Percentiles rank a stretch among this genome's conserved stretches.
phyloP scores from a whole-genome alignment of 257 asterid species.

The Solanum medicagineum region DNA sequence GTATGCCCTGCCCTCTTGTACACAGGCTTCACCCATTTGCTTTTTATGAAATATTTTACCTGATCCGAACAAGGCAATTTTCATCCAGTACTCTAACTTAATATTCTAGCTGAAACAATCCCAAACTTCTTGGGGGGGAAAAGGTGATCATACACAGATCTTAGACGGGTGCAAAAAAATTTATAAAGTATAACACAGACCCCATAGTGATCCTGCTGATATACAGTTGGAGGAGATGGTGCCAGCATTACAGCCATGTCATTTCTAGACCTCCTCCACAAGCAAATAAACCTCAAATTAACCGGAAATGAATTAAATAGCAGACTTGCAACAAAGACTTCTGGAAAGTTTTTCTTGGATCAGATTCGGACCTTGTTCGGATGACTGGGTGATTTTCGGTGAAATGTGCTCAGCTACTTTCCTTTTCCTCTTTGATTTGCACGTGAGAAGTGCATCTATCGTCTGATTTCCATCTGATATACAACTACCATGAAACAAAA shows the following conservation, averaged over 20 bases:
- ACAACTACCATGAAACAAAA: slow-evolving; percentile 51
- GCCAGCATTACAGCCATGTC: neutral
- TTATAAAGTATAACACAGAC: neutral
- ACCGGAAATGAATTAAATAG: neutral
- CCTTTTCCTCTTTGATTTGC: slow-evolving; percentile 81
- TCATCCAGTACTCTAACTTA: neutral
- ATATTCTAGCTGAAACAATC: neutral
- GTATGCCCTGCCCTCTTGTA: neutral
- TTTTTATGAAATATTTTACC: neutral
- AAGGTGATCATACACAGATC: neutral
- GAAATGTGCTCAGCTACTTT: slow-evolving; percentile 33
- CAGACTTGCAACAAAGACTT: neutral
- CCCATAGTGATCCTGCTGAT: neutral
- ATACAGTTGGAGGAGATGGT: neutral
- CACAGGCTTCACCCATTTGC: neutral
- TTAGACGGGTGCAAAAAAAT: neutral
- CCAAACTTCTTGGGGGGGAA: neutral
- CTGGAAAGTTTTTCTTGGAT: neutral
- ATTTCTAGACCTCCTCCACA: neutral
- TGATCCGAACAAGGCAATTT: neutral
- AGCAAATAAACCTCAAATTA: neutral
- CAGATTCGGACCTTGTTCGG: slow-evolving; percentile 33
- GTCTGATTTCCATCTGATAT: slow-evolving; percentile 90
- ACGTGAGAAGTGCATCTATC: slow-evolving; percentile 81
- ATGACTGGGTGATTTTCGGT: slow-evolving; percentile 28